These are phyloP conservation scores for Powellomyces hirtus DNA, from an alignment of 192 early-diverging fungal species.

Conservation along the genomic window DNA sequence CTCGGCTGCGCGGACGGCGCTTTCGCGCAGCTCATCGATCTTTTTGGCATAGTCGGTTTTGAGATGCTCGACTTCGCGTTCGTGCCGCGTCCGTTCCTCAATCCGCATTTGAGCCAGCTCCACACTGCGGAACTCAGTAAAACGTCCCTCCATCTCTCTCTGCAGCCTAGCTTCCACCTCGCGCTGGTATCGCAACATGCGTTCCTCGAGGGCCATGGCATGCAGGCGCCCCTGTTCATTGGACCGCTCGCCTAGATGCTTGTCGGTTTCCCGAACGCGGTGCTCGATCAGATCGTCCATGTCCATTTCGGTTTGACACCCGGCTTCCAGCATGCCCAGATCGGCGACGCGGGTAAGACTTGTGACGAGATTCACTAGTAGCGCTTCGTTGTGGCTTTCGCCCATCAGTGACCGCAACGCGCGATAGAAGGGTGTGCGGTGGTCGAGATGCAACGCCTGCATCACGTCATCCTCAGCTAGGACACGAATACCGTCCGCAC, in stretches of 20 bases:
- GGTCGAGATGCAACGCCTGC: constrained; percentile 44
- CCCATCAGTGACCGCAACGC: background rate
- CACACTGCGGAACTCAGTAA: constrained; percentile 40
- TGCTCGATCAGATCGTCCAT: constrained; percentile 35
- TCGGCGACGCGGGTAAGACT: constrained; percentile 33
- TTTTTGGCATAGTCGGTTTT: constrained; percentile 20
- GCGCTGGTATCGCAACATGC: constrained; percentile 41
- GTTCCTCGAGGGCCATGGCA: constrained; percentile 32
- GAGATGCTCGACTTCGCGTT: constrained; percentile 24
- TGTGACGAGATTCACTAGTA: constrained; percentile 31
- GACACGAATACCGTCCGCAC: constrained; percentile 15
- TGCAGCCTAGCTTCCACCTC: constrained; percentile 32
- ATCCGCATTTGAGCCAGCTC: constrained; percentile 47
- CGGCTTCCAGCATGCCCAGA: constrained; percentile 25
- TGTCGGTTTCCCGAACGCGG: constrained; percentile 10
- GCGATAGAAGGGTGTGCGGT: constrained; percentile 23
- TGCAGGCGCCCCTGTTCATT: constrained; percentile 8
- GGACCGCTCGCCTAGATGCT: background rate
- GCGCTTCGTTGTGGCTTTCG: background rate
- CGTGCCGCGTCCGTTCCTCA: constrained; percentile 39
- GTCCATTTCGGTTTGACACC: constrained; percentile 42
- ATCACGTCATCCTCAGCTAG: constrained; percentile 38
- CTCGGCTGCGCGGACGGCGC: constrained; percentile 14
- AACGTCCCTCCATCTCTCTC: constrained; percentile 33
- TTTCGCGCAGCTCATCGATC: constrained; percentile 24